Conservation (phyloP, 225 moss, liverwort and hornwort genomes). For the Neckera pumila region DNA sequence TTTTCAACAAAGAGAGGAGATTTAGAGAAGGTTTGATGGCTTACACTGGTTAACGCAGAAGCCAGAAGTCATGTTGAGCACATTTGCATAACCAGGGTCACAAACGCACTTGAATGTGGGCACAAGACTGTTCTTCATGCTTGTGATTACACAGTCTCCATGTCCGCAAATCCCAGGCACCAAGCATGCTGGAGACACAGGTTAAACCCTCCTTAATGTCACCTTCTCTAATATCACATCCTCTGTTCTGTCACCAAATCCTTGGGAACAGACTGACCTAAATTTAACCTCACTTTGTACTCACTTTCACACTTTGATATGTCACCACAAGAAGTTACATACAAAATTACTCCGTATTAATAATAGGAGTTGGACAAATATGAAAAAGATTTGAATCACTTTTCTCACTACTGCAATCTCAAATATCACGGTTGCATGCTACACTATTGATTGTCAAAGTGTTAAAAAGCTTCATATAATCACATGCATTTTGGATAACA, state of each 20-base stretch:
- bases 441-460: too few species aligned
- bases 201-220: too few species aligned
- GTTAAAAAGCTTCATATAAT: background rate
- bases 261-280: background rate
- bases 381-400: background rate
- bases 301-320: too few species aligned
- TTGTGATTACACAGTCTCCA: constrained; percentile 25
- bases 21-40: background rate
- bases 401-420: background rate
- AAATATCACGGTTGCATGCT: background rate
- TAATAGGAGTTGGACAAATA: background rate
- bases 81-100: constrained; percentile 35
- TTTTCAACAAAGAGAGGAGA: background rate
- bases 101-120: constrained; percentile 44
- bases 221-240: background rate
- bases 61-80: constrained; percentile 43
- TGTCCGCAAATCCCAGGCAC: constrained; percentile 40
- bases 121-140: background rate
- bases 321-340: background rate
- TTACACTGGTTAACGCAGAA: constrained; percentile 39
- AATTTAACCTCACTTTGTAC: background rate
- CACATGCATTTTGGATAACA: background rate
- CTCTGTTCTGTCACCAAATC: background rate
- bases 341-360: too few species aligned
- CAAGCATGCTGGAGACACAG: constrained; percentile 25